Evolutionary conservation across 1,284 basidiomycete genomes (phyloP), one percentile per base, ranked within the genome.

Genomic region (Macrocystidia cucumis): DNA sequence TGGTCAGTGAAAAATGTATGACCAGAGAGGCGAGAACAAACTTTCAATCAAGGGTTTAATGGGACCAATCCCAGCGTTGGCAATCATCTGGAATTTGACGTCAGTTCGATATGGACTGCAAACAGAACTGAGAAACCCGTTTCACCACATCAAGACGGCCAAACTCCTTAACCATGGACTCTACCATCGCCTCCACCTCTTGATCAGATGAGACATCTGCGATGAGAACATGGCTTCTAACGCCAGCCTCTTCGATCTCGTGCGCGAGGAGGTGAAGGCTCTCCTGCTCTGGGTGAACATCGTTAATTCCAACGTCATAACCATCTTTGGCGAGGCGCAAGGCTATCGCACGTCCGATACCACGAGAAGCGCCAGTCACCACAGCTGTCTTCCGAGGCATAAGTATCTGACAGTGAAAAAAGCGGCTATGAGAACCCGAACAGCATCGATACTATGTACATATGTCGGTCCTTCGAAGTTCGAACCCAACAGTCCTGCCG

Each of bases 281-380:
- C 1, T 43, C 41, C 23, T 40, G 37, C 13, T 51, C 50, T 1
- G 23, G 27, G 9, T 39, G 19, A 3, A 63, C 35, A 35, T 63
- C 61, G 37, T 58, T 63, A 5, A 65, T 27, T 2, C 47, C 58
- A 7, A 65, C 39, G 20, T 62, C 53, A 26, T 59, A 63, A 2
- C 62, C 63, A 21, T 63, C 58, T 8, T 41, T 39, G 4, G 61
- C 60, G 6, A 63, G 50, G n/a, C 50, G 47, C 9, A 56, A 36
- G 9, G 59, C 55, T 12, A 64, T 60, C 9, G 43, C 41, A 2
- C 47, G 47, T n/a, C 62, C 62, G 21, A 65, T 63, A 9, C 62
- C 62, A 30, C 42, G 54, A 4, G 48, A 50, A 0, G 54, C 52
- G 19, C 61, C 63, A 21, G 62, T 63, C 18, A 63, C 49, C 9